phyloP scores from a whole-genome alignment of 148 eudicot species.

The Persicaria tinctoria region DNA sequence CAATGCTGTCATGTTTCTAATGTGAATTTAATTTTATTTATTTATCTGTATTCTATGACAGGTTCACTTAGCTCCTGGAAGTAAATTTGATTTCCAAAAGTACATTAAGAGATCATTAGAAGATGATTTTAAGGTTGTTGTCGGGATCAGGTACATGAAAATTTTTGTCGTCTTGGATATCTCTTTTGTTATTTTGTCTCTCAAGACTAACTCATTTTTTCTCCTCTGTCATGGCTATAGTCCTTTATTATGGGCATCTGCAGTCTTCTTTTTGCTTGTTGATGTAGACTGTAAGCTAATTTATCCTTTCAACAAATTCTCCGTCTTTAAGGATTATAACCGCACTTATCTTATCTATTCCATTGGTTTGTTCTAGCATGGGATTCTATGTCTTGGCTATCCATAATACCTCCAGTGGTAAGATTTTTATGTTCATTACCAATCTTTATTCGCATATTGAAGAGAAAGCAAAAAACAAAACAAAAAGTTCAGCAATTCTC shows the following conservation, averaged over 20 bases:
- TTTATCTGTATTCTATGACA: conserved; percentile 12
- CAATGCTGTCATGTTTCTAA: neutral
- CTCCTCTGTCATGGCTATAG: neutral
- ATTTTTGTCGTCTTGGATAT: neutral
- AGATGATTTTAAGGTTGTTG: conserved; percentile 82
- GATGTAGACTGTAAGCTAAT: conserved; percentile 6
- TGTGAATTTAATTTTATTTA: conserved; percentile 10
- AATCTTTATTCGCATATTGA: neutral
- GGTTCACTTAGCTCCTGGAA: conserved; percentile 88
- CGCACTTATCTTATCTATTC: neutral
- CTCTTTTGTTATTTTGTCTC: neutral
- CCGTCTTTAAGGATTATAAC: neutral
- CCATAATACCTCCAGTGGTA: conserved; percentile 68
- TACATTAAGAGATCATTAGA: conserved; percentile 89
- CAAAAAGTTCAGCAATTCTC: neutral
- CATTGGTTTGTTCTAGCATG: conserved; percentile 41
- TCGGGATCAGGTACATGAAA: conserved; percentile 63
- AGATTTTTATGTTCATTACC: conserved; percentile 17
- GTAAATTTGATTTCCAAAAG: conserved; percentile 76
- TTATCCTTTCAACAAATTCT: neutral
- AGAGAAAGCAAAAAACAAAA: neutral
- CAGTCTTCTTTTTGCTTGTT: conserved; percentile 12
- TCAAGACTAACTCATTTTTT: neutral
- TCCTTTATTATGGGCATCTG: conserved; percentile 13
- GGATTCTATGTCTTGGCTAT: conserved; percentile 67